These are phyloP conservation scores for Iberis pinnata DNA, from an alignment of 345 rosid genomes.

Conservation along the genomic window DNA sequence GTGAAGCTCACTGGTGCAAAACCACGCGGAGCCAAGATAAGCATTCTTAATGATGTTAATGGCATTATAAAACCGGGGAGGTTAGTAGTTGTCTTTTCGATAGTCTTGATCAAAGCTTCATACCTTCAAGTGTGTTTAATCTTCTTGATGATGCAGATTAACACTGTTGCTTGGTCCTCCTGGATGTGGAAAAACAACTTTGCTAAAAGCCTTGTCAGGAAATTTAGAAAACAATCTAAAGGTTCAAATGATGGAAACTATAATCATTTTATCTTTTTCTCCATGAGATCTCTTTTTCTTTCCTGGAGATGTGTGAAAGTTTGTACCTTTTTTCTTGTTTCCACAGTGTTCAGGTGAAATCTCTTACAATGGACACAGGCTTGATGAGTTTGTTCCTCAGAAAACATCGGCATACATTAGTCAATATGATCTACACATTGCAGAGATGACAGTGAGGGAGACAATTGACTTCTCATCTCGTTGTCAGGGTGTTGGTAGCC, in stretches of 20 bases:
- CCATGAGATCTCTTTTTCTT: neutral
- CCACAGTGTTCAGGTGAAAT: conserved; percentile 47
- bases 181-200: conserved; percentile 72
- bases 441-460: conserved; percentile 60
- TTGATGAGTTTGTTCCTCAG: conserved; percentile 49
- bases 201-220: conserved; percentile 69
- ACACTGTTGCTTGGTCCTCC: conserved; percentile 83
- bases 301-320: conserved; percentile 13
- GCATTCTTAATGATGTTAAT: conserved; percentile 47
- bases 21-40: conserved; percentile 42
- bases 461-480: conserved; percentile 52
- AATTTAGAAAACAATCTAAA: conserved; percentile 45
- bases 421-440: conserved; percentile 47
- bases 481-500: conserved; percentile 51
- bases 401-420: conserved; percentile 53
- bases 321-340: conserved; percentile 14
- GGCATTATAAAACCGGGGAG: conserved; percentile 69
- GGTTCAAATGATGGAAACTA: conserved; percentile 33
- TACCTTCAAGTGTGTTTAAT: neutral
- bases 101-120: neutral
- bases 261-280: too few relatives aligned
- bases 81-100: conserved; percentile 27
- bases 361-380: conserved; percentile 37
- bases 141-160: conserved; percentile 37
- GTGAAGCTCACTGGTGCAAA: conserved; percentile 36